A percentile compares a stretch with the other conserved stretches of the same genome.
These are phyloP conservation scores for Solanum virginianum DNA, from an alignment of 257 asterid species.

Conservation along the genomic window DNA sequence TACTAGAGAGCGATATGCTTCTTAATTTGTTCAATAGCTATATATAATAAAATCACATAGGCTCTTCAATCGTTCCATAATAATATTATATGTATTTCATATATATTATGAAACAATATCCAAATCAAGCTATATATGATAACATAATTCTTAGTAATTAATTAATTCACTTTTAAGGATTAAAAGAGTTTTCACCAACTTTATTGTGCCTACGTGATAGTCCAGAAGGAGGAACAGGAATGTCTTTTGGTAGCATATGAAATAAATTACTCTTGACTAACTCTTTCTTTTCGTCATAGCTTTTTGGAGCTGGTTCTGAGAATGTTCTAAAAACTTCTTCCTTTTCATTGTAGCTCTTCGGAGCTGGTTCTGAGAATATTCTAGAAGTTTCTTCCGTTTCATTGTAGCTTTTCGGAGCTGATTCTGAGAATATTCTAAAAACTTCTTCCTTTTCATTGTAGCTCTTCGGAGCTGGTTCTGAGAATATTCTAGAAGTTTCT, in stretches of 20 bases:
- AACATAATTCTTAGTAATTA: neutral
- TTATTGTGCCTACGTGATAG: constrained; percentile 38
- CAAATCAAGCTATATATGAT: neutral
- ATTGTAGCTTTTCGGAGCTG: neutral
- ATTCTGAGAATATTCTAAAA: neutral
- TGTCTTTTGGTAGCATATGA: constrained; percentile 25
- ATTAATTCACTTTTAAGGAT: neutral
- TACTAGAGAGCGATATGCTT: neutral
- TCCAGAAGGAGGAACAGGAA: constrained; percentile 42
- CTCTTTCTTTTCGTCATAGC: neutral
- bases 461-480: too few species aligned
- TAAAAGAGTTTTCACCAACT: neutral
- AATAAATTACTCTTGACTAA: neutral
- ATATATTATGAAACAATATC: neutral
- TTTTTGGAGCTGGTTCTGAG: neutral
- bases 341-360: too few species aligned
- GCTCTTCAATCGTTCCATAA: neutral
- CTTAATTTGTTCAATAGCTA: neutral
- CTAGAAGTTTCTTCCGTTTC: too few species aligned
- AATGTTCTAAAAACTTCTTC: neutral
- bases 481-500: neutral
- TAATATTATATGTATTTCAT: neutral
- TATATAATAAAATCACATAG: neutral
- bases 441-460: too few species aligned
- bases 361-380: neutral